Evolutionary conservation across 495 filamentous ascomycete genomes (phyloP), one percentile per base, ranked within the genome.

Genomic region (Xylaria longipes): DNA sequence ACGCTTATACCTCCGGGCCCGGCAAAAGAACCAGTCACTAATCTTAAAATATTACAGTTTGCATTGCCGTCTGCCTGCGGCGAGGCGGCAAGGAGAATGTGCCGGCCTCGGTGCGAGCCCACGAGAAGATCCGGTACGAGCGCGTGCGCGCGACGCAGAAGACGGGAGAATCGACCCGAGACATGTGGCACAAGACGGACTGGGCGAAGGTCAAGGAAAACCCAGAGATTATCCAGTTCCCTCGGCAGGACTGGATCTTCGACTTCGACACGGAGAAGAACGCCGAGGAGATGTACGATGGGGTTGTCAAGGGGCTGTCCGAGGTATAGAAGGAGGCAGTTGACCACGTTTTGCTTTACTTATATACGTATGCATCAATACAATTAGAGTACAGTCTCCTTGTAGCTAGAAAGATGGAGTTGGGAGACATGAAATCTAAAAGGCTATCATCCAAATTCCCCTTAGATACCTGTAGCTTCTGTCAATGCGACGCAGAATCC

Each of bases 161-260:
- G 77, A 88, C 84, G 2, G 86, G 86, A 27, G 85, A 87, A 72
- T 81, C 79, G 27, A 88, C 85, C 3, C 78, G 86, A 27, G 86
- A 88, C 71, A 81, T 84, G 78, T 88, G 86, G 86, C 86, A 88
- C 73, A 87, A 87, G 77, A 86, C 85, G 1, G 85, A 88, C 70
- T 88, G 86, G 86, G 80, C 80, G 20, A 82, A 85, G 74, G 86
- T 87, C 5, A 82, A 80, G 61, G 75, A 81, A 65, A 80, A 87
- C 69, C 86, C 86, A 0, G 80, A 82, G 75, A 88, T 81, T 33
- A 85, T 89, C 60, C 82, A 83, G 48, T 81, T 89, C 33, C 87
- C 84, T 11, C 78, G 87, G 0, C 84, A 88, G 71, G 86, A 85
- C 56, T 89, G 87, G 87, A 87, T 89, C n/a, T 86, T 88, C 63